Conservation (phyloP, 495 filamentous ascomycete genomes). For the Aspergillus diversus region DNA sequence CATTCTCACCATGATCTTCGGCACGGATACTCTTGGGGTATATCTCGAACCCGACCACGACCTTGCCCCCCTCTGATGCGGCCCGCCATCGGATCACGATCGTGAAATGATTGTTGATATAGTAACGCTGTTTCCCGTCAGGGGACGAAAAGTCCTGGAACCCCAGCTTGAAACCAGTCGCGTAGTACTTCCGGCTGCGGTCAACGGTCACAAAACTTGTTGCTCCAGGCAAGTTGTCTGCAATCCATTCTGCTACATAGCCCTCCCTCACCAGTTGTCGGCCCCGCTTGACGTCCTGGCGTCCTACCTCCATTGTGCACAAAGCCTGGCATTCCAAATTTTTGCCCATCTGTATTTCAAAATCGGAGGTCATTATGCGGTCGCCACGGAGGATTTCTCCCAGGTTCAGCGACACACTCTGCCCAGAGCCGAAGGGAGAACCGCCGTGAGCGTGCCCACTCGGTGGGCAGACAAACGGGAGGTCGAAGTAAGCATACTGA, state of each 20-base stretch:
- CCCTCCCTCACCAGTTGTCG: conserved; percentile 77
- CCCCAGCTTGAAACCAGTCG: conserved; percentile 92
- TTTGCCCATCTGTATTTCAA: conserved; percentile 78
- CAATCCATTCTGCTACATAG: conserved; percentile 95
- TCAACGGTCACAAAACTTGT: conserved; percentile 93
- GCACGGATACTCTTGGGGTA: conserved; percentile 83
- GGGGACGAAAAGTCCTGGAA: conserved; percentile 67
- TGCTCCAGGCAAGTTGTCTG: conserved; percentile 91
- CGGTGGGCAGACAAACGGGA: conserved; percentile 89
- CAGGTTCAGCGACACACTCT: conserved; percentile 85
- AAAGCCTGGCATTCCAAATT: conserved; percentile 77
- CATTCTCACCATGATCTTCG: conserved; percentile 59
- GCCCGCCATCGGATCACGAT: conserved; percentile 83
- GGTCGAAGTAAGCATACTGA: conserved; percentile 92
- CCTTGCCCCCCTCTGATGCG: conserved; percentile 75
- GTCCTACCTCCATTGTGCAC: conserved; percentile 69
- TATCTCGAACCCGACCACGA: conserved; percentile 91
- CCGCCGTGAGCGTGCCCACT: conserved; percentile 70
- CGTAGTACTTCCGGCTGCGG: conserved; percentile 87
- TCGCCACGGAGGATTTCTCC: conserved; percentile 92
- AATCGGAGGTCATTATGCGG: conserved; percentile 87
- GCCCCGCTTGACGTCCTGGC: conserved; percentile 69
- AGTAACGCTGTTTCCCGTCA: conserved; percentile 68
- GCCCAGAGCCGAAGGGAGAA: conserved; percentile 74
- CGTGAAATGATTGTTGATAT: conserved; percentile 90